Conservation (phyloP, 2,329 filamentous ascomycete species). For the Rhytidhysteron rufulum region DNA sequence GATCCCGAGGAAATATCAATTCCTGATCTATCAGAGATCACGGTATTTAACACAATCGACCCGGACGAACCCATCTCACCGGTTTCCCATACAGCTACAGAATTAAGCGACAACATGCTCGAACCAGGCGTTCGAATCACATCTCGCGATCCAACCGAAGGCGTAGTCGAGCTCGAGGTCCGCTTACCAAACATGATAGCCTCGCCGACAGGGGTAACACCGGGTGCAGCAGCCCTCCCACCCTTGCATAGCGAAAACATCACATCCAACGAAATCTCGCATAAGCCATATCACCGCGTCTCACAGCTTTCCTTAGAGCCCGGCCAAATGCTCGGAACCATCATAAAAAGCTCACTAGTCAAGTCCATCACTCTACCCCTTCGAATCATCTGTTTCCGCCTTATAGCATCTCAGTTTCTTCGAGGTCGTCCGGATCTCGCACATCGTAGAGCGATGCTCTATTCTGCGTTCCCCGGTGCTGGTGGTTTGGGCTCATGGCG, state of each 20-base stretch:
- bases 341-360: slow-evolving; percentile 29
- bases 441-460: slow-evolving; percentile 4
- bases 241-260: too few species aligned
- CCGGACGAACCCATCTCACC: slow-evolving; percentile 9
- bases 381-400: slow-evolving; percentile 23
- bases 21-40: slow-evolving; percentile 3
- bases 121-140: slow-evolving; percentile 37
- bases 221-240: slow-evolving; percentile 13
- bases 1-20: slow-evolving; percentile 6
- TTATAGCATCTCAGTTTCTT: slow-evolving; percentile 29
- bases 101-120: slow-evolving; percentile 22
- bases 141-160: slow-evolving; percentile 22
- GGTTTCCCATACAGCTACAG: slow-evolving; percentile 20
- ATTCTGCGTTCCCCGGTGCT: slow-evolving; percentile 8
- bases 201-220: slow-evolving; percentile 24
- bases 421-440: slow-evolving; percentile 6
- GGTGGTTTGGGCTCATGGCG: slow-evolving; percentile 11
- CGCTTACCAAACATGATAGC: slow-evolving; percentile 25
- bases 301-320: slow-evolving; percentile 32
- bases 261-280: slow-evolving; percentile 7
- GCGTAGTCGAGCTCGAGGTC: slow-evolving; percentile 37
- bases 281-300: slow-evolving; percentile 25
- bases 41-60: background rate
- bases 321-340: slow-evolving; percentile 27
- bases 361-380: slow-evolving; percentile 27